Evolutionary conservation across 768 basidiomycete genomes (phyloP).

Genomic region (Boletus rubroflammeus): DNA sequence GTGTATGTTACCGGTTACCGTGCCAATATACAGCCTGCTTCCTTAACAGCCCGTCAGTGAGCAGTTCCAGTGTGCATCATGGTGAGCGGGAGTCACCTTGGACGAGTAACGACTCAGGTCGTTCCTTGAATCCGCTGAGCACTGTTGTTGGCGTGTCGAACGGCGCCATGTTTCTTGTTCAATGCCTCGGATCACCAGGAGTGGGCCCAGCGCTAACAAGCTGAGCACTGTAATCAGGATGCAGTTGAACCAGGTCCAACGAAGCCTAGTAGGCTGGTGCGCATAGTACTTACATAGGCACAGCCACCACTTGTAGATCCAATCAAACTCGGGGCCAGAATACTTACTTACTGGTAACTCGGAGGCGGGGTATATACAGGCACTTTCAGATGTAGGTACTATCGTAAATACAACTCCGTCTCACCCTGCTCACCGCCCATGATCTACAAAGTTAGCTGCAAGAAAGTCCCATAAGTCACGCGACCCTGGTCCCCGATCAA

Average conservation of each 20-base stretch:
- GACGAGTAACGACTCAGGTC: constrained; percentile 31
- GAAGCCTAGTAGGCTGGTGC: no score
- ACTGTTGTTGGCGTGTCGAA: constrained; percentile 27
- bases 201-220: background rate
- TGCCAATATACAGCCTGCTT: constrained; percentile 60
- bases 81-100: constrained; percentile 20
- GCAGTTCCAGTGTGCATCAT: background rate
- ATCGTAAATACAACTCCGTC: background rate
- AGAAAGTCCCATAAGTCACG: background rate
- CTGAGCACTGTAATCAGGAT: background rate
- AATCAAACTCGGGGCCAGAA: no score
- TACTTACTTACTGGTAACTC: background rate
- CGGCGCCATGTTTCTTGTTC: constrained; percentile 28
- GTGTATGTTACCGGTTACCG: constrained; percentile 51
- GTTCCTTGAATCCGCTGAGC: constrained; percentile 35
- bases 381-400: background rate
- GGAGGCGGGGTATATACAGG: background rate
- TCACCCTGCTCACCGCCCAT: no score
- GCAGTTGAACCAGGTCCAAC: background rate
- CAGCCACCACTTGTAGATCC: constrained; percentile 3
- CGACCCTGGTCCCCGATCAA: background rate
- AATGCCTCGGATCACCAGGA: background rate
- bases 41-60: constrained; percentile 32
- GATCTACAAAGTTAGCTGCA: constrained; percentile 12
- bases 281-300: background rate